Percentiles rank a stretch among this genome's conserved stretches.
These are phyloP conservation scores for Papiliotrema laurentii DNA, from an alignment of 1,284 basidiomycete genomes.

Conservation along the genomic window DNA sequence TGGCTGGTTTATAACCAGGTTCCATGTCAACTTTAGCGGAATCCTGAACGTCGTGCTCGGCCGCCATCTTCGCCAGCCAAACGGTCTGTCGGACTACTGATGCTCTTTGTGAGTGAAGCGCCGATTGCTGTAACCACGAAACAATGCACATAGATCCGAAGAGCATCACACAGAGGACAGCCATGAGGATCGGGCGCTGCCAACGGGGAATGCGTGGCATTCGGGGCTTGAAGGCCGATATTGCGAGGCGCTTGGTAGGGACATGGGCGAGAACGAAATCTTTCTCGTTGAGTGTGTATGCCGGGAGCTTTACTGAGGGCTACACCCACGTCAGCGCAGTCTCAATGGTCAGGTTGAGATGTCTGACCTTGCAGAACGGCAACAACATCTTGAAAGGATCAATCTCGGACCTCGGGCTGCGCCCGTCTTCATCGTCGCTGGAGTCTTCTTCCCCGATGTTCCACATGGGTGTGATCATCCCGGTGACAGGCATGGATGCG, in stretches of 20 bases:
- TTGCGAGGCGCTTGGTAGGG: slow-evolving; percentile 14
- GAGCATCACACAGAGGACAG: slow-evolving; percentile 20
- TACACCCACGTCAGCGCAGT: background rate
- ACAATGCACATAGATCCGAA: slow-evolving; percentile 22
- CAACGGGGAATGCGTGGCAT: slow-evolving; percentile 16
- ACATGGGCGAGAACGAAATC: slow-evolving; percentile 21
- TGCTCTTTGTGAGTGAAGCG: slow-evolving; percentile 13
- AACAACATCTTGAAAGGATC: slow-evolving; percentile 18
- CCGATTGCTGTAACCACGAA: slow-evolving; percentile 17
- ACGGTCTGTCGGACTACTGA: slow-evolving; percentile 15
- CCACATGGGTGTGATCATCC: slow-evolving; percentile 19
- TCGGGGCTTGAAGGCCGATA: slow-evolving; percentile 17
- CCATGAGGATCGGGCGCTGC: slow-evolving; percentile 21
- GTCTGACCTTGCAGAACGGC: slow-evolving; percentile 11
- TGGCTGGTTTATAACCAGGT: slow-evolving; percentile 14
- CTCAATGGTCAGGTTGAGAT: background rate
- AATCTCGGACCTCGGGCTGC: slow-evolving; percentile 2
- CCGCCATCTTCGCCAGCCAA: slow-evolving; percentile 17
- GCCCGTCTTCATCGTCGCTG: slow-evolving; percentile 7
- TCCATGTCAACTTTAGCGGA: slow-evolving; percentile 13
- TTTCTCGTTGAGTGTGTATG: slow-evolving; percentile 14
- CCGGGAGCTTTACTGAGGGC: background rate
- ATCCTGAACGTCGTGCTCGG: slow-evolving; percentile 7
- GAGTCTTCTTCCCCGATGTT: slow-evolving; percentile 11
- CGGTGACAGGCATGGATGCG: slow-evolving; percentile 6